Percentiles rank a stretch among this genome's conserved stretches.
phyloP scores from a whole-genome alignment of 495 filamentous ascomycete genomes.

The Cairneyella variabilis region DNA sequence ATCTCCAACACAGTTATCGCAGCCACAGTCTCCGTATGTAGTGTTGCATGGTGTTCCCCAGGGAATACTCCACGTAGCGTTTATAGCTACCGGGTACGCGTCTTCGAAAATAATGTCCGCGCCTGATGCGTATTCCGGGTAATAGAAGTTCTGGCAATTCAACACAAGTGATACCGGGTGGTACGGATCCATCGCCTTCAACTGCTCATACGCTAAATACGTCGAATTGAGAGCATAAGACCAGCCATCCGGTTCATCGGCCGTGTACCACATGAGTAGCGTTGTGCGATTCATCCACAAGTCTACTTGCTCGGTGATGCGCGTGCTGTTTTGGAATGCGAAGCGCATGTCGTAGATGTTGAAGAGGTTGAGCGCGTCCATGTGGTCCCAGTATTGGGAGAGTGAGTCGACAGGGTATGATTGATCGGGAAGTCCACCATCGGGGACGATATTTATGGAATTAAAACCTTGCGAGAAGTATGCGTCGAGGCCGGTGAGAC shows the following conservation, averaged over 20 bases:
- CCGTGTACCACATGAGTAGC: constrained; percentile 64
- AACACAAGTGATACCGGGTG: constrained; percentile 63
- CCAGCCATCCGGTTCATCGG: constrained; percentile 68
- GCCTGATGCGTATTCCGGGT: constrained; percentile 52
- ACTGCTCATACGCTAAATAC: constrained; percentile 32
- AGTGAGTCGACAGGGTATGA: constrained; percentile 37
- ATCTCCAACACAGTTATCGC: constrained; percentile 59
- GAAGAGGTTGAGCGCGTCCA: constrained; percentile 53
- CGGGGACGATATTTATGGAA: constrained; percentile 50
- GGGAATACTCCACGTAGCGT: constrained; percentile 42
- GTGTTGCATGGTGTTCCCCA: constrained; percentile 55
- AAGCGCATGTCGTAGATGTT: constrained; percentile 64
- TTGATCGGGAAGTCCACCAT: constrained; percentile 35
- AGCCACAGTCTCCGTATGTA: constrained; percentile 69
- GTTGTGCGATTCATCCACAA: constrained; percentile 45
- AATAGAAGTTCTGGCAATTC: constrained; percentile 71
- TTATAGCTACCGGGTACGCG: constrained; percentile 62
- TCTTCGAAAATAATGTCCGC: constrained; percentile 67
- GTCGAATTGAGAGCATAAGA: constrained; percentile 51
- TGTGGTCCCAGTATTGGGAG: constrained; percentile 46
- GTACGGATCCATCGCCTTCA: constrained; percentile 60
- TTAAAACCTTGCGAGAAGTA: constrained; percentile 43
- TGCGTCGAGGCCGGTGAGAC: constrained; percentile 37
- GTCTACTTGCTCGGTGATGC: constrained; percentile 48
- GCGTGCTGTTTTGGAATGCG: constrained; percentile 53